phyloP scores from a whole-genome alignment of 2,329 filamentous ascomycete genomes.

The Venturia carpophila region DNA sequence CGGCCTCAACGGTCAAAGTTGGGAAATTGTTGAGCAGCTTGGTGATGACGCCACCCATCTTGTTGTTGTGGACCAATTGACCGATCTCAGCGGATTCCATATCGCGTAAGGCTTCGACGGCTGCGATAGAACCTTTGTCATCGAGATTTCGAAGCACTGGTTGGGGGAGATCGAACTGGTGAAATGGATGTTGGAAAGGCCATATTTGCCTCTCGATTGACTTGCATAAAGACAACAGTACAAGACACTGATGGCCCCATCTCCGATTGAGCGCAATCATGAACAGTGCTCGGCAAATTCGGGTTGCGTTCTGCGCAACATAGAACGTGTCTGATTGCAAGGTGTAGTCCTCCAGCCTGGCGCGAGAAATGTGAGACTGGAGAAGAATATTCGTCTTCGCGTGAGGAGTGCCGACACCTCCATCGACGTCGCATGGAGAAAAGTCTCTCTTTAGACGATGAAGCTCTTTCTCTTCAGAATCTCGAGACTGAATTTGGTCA shows the following conservation, averaged over 20 bases:
- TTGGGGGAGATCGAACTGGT: conserved; percentile 86
- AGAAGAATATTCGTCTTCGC: conserved; percentile 93
- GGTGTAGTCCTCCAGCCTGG: conserved; percentile 86
- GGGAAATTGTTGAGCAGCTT: conserved; percentile 86
- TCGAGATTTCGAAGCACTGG: conserved; percentile 79
- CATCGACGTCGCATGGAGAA: conserved; percentile 71
- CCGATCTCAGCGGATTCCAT: conserved; percentile 93
- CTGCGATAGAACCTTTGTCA: conserved; percentile 62
- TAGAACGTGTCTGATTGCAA: conserved; percentile 88
- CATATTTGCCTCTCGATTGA: conserved; percentile 95
- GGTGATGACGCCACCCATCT: conserved; percentile 73
- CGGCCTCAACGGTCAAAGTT: conserved; percentile 79
- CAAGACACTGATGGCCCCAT: conserved; percentile 93
- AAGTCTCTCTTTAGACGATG: conserved; percentile 54
- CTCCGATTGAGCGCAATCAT: conserved; percentile 94
- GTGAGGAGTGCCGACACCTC: conserved; percentile 59
- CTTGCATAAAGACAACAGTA: conserved; percentile 85
- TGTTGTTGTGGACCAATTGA: conserved; percentile 79
- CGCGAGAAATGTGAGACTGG: conserved; percentile 86
- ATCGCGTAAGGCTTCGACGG: conserved; percentile 77
- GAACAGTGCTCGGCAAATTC: conserved; percentile 90
- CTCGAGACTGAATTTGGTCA: conserved; percentile 88
- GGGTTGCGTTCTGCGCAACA: conserved; percentile 87
- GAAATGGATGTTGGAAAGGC: conserved; percentile 89
- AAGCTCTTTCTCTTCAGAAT: conserved; percentile 86